Evolutionary conservation across 805 yeast species (phyloP).

Genomic region (Starmerella floris): DNA sequence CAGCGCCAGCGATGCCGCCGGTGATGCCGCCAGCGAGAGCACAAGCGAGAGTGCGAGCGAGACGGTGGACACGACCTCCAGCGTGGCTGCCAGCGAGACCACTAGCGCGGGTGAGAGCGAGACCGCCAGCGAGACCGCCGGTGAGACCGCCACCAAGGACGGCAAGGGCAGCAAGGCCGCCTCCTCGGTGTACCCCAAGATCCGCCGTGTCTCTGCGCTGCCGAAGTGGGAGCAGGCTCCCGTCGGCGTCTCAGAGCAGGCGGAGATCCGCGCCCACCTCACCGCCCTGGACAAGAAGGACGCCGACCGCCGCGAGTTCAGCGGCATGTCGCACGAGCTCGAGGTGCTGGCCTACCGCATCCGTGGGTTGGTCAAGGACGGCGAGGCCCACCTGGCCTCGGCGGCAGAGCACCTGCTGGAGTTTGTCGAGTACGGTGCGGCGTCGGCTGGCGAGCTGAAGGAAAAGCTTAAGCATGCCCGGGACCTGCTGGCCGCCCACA

Average conservation of each 20-base stretch:
- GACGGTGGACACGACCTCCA: slow-evolving; percentile 4
- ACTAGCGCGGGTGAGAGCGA: neutral
- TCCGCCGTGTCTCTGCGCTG: slow-evolving; percentile 8
- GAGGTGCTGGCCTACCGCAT: slow-evolving; percentile 64
- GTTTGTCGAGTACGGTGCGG: slow-evolving; percentile 17
- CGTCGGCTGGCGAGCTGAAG: slow-evolving; percentile 15
- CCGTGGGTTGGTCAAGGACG: slow-evolving; percentile 31
- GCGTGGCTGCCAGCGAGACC: neutral
- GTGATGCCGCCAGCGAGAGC: neutral
- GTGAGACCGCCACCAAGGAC: neutral
- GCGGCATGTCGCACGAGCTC: slow-evolving; percentile 50
- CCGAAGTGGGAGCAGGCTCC: slow-evolving; percentile 36
- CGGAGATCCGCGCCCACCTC: slow-evolving; percentile 37
- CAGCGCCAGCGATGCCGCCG: slow-evolving; percentile 10
- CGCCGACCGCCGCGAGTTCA: slow-evolving; percentile 38
- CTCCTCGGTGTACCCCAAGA: slow-evolving; percentile 17
- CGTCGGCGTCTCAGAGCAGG: slow-evolving; percentile 36
- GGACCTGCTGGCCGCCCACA: too few relatives aligned
- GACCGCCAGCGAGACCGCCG: neutral
- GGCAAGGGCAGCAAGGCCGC: neutral
- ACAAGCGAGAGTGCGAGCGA: slow-evolving; percentile 4
- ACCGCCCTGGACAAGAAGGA: slow-evolving; percentile 43
- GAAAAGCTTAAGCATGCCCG: slow-evolving; percentile 13
- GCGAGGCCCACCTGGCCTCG: slow-evolving; percentile 6
- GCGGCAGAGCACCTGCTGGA: slow-evolving; percentile 13